Conservation (phyloP, 2,329 filamentous ascomycete species). For the Phaeosphaeriaceae sp. region DNA sequence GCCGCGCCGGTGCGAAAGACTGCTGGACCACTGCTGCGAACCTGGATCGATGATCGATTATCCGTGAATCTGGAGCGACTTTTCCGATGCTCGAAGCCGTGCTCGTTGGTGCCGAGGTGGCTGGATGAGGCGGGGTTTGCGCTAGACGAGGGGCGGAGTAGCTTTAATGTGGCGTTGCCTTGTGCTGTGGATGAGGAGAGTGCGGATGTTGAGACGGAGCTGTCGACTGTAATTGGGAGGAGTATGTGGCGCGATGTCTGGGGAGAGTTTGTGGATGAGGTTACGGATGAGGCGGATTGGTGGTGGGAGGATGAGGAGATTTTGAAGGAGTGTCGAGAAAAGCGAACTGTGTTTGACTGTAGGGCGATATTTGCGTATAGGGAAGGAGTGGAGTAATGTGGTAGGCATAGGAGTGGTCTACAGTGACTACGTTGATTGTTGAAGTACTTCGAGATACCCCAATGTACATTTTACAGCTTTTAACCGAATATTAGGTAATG, state of each 20-base stretch:
- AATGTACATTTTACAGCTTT: background rate
- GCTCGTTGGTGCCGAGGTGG: slow-evolving; percentile 65
- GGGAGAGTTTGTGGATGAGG: slow-evolving; percentile 44
- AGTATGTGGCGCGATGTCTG: slow-evolving; percentile 49
- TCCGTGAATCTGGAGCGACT: slow-evolving; percentile 65
- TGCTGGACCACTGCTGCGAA: slow-evolving; percentile 63
- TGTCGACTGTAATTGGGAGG: slow-evolving; percentile 43
- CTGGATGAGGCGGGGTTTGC: slow-evolving; percentile 63
- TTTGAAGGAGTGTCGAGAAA: slow-evolving; percentile 44
- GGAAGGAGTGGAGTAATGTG: slow-evolving; percentile 1
- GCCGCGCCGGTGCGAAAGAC: slow-evolving; percentile 64
- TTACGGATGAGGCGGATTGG: slow-evolving; percentile 38
- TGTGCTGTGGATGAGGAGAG: slow-evolving; percentile 32
- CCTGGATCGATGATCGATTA: slow-evolving; percentile 69
- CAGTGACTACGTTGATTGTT: background rate
- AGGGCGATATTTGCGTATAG: slow-evolving; percentile 47
- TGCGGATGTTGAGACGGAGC: slow-evolving; percentile 36
- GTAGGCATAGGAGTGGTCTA: background rate
- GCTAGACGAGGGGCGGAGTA: slow-evolving; percentile 29
- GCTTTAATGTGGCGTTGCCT: slow-evolving; percentile 36
- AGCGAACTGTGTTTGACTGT: slow-evolving; percentile 47
- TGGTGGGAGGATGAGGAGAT: slow-evolving; percentile 51
- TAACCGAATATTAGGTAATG: background rate
- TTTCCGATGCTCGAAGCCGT: slow-evolving; percentile 67
- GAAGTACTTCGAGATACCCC: background rate